Conservation (phyloP, 352 stramenopile genomes). For the Phytophthora lateralis region DNA sequence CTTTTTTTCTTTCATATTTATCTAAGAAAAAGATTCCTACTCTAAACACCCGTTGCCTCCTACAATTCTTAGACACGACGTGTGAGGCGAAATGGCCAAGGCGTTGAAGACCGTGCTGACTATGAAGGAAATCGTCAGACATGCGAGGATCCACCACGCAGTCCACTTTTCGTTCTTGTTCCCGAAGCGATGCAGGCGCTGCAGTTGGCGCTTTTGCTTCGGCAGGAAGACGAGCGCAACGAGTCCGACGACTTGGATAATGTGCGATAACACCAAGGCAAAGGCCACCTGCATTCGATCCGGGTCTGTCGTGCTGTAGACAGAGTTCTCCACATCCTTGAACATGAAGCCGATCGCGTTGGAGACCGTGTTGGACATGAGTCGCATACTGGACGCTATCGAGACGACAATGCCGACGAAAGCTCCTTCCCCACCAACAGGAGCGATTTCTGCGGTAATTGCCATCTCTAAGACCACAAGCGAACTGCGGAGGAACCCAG, state of each 20-base stretch:
- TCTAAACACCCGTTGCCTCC: conserved; percentile 41
- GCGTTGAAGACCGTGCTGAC: conserved; percentile 48
- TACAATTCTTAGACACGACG: conserved; percentile 41
- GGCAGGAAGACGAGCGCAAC: conserved; percentile 54
- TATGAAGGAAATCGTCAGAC: conserved; percentile 33
- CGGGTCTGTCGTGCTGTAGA: conserved; percentile 17
- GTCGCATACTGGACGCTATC: conserved; percentile 43
- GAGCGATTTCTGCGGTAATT: conserved; percentile 50
- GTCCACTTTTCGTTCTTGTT: conserved; percentile 25
- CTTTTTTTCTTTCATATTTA: too few relatives aligned
- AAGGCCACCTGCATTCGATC: conserved; percentile 42
- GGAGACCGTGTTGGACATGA: conserved; percentile 47
- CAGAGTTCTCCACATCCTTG: conserved; percentile 27
- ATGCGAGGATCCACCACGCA: conserved; percentile 41
- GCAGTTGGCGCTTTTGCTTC: conserved; percentile 50
- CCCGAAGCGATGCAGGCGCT: conserved; percentile 41
- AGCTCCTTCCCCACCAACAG: conserved; percentile 44
- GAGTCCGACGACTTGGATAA: conserved; percentile 48
- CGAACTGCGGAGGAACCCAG: conserved; percentile 41
- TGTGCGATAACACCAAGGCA: conserved; percentile 51
- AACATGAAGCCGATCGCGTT: conserved; percentile 55
- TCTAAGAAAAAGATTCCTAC: background rate
- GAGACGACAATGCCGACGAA: conserved; percentile 51
- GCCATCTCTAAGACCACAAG: conserved; percentile 47
- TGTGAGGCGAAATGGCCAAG: conserved; percentile 36